These are phyloP conservation scores for Penicillium parvum DNA, from an alignment of 495 filamentous ascomycete species.

Conservation along the genomic window DNA sequence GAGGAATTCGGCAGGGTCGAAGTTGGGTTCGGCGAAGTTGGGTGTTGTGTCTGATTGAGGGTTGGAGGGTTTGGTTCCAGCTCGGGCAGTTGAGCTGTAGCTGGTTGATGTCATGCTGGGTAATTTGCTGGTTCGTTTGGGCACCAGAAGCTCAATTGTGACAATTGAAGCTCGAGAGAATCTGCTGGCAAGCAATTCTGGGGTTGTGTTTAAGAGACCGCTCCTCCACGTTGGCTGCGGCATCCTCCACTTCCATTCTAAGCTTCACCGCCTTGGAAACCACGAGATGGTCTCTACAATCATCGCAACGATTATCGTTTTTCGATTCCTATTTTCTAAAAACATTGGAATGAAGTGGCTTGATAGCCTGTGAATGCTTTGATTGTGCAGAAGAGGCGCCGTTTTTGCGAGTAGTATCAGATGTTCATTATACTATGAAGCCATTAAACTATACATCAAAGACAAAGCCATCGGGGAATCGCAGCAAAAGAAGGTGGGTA, in stretches of 20 bases:
- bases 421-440: neutral
- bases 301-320: too few species aligned
- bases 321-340: too few species aligned
- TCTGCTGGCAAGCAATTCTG: neutral
- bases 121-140: neutral
- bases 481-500: slow-evolving; percentile 36
- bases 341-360: too few species aligned
- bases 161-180: too few species aligned
- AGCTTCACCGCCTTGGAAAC: neutral
- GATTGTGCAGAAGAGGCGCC: too few species aligned
- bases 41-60: slow-evolving; percentile 55
- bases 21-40: slow-evolving; percentile 64
- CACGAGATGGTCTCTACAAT: neutral
- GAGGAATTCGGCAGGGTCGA: slow-evolving; percentile 77
- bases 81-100: slow-evolving; percentile 15
- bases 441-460: neutral
- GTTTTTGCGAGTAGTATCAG: too few species aligned
- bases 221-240: neutral
- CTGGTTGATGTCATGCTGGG: slow-evolving; percentile 17
- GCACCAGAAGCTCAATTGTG: too few species aligned
- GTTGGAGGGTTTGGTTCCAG: slow-evolving; percentile 16
- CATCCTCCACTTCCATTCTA: neutral
- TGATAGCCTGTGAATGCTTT: too few species aligned
- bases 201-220: neutral
- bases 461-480: neutral